phyloP scores from a whole-genome alignment of 768 basidiomycete species.

The Mycena haematopus region DNA sequence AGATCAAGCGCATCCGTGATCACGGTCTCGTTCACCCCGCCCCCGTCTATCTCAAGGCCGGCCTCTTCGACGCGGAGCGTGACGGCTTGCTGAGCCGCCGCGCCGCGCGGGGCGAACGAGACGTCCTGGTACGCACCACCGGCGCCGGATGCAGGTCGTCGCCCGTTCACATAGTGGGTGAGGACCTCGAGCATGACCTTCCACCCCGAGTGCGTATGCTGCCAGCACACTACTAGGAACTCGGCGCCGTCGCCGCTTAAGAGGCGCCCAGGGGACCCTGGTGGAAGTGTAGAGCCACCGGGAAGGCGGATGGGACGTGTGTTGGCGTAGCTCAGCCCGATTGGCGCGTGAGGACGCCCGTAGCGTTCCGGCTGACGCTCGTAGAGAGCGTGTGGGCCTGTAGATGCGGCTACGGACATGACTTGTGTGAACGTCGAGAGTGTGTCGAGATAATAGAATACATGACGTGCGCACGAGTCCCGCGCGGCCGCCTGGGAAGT shows the following conservation, averaged over 20 bases:
- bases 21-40: constrained; percentile 62
- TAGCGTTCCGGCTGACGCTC: constrained; percentile 71
- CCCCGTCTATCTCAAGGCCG: constrained; percentile 70
- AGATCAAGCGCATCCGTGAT: constrained; percentile 82
- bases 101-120: constrained; percentile 56
- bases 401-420: constrained; percentile 65
- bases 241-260: constrained; percentile 77
- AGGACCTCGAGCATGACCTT: constrained; percentile 82
- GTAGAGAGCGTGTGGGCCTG: constrained; percentile 74
- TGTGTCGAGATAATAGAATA: constrained; percentile 77
- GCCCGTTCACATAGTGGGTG: constrained; percentile 72
- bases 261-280: constrained; percentile 70
- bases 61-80: constrained; percentile 68
- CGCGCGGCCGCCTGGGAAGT: constrained; percentile 48
- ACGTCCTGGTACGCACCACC: constrained; percentile 56
- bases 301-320: constrained; percentile 72
- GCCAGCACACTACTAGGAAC: constrained; percentile 77
- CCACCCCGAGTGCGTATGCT: constrained; percentile 87
- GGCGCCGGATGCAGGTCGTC: constrained; percentile 50
- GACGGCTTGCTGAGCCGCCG: constrained; percentile 39
- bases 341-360: constrained; percentile 51
- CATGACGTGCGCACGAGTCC: constrained; percentile 67
- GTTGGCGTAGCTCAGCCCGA: constrained; percentile 69
- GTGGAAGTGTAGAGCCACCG: constrained; percentile 75
- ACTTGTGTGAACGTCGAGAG: constrained; percentile 80